Conservation (phyloP, 176 grass and related monocot species). For the Cenchrus purpureus region DNA sequence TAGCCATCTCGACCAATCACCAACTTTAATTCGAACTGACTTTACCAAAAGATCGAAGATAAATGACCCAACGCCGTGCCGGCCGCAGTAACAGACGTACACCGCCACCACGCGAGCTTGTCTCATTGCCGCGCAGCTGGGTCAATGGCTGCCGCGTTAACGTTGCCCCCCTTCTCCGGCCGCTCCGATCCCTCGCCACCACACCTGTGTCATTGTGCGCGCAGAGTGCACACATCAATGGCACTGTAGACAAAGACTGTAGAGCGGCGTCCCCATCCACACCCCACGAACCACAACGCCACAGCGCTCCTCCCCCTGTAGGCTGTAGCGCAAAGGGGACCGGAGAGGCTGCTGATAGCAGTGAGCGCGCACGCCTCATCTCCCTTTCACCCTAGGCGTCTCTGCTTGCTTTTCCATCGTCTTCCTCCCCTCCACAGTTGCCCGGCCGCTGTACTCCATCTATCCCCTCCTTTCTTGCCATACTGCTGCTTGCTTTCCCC, state of each 20-base stretch:
- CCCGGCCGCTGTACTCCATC: not conserved
- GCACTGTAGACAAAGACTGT: constrained; percentile 39
- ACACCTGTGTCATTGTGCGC: not conserved
- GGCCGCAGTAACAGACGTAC: not conserved
- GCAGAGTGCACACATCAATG: constrained; percentile 14
- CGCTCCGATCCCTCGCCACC: not conserved
- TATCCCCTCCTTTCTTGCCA: not conserved
- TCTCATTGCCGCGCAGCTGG: constrained; percentile 17
- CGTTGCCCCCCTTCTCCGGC: no score
- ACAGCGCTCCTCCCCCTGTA: not conserved
- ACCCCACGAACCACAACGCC: constrained; percentile 48
- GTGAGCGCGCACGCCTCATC: constrained; percentile 35
- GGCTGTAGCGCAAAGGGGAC: not conserved
- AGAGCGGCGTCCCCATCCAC: constrained; percentile 19
- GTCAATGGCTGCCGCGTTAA: not conserved
- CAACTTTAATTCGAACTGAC: not conserved
- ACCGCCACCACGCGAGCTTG: constrained; percentile 8
- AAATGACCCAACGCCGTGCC: not conserved
- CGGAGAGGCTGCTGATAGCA: no score
- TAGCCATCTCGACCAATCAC: not conserved
- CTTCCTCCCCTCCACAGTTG: constrained; percentile 32
- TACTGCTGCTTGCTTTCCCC: not conserved
- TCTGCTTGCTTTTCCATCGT: not conserved
- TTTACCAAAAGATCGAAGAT: not conserved
- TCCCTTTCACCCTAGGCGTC: constrained; percentile 1